Conservation (phyloP, 257 asterid species). For the Gentiana macrophylla region DNA sequence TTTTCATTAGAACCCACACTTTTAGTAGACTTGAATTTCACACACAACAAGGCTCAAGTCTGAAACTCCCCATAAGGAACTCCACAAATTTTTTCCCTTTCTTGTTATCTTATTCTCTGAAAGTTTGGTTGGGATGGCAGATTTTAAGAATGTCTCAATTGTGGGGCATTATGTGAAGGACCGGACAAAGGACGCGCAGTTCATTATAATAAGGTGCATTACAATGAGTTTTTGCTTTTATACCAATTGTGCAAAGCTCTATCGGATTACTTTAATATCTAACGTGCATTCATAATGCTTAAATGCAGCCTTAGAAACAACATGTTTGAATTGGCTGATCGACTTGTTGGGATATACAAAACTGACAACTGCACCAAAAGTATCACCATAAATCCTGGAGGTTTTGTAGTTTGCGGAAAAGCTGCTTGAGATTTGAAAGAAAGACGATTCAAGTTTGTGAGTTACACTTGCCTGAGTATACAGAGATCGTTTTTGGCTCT, state of each 20-base stretch:
- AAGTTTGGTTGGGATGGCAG: slow-evolving; percentile 21
- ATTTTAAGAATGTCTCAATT: slow-evolving; percentile 94
- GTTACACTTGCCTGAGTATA: neutral
- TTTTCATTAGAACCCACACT: neutral
- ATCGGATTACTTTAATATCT: neutral
- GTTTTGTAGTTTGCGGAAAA: slow-evolving; percentile 75
- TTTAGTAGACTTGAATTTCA: too few species aligned
- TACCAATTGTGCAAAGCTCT: too few species aligned
- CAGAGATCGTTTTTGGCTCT: neutral
- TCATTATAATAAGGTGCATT: slow-evolving; percentile 77
- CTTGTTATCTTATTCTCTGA: neutral
- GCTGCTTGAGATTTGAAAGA: slow-evolving; percentile 23
- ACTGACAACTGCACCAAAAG: slow-evolving; percentile 98
- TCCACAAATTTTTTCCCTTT: neutral
- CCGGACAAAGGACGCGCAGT: slow-evolving; percentile 98
- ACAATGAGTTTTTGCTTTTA: neutral
- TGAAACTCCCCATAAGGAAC: neutral
- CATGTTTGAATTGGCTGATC: slow-evolving; percentile 94
- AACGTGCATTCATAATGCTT: slow-evolving; percentile 1
- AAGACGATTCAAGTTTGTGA: neutral
- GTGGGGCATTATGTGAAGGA: slow-evolving; percentile 99
- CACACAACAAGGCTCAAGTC: too few species aligned
- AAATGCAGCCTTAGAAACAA: slow-evolving; percentile 77
- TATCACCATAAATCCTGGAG: slow-evolving; percentile 83
- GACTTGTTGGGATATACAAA: slow-evolving; percentile 88